Conservation (phyloP, 805 yeast genomes). For the Cyberlindnera japonica region DNA sequence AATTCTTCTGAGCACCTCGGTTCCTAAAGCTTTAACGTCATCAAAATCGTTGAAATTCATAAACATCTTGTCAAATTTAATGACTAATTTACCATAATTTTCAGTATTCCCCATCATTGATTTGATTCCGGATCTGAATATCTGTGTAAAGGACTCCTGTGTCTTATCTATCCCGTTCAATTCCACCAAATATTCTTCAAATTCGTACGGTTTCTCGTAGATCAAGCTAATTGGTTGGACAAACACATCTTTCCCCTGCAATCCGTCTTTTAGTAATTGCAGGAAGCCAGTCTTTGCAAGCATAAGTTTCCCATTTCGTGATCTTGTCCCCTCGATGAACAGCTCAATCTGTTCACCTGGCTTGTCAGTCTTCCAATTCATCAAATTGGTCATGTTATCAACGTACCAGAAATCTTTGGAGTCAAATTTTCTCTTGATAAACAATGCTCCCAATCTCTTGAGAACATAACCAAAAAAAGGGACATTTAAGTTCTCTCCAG, state of each 20-base stretch:
- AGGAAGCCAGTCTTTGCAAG: slow-evolving; percentile 24
- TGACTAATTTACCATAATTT: slow-evolving; percentile 23
- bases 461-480: slow-evolving; percentile 22
- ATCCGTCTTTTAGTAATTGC: slow-evolving; percentile 16
- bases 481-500: slow-evolving; percentile 25
- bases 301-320: slow-evolving; percentile 26
- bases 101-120: slow-evolving; percentile 7
- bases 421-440: slow-evolving; percentile 21
- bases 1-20: slow-evolving; percentile 14
- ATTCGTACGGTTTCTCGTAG: slow-evolving; percentile 26
- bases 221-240: slow-evolving; percentile 21
- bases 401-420: slow-evolving; percentile 20
- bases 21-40: slow-evolving; percentile 8
- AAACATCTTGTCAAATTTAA: slow-evolving; percentile 18
- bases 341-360: slow-evolving; percentile 16
- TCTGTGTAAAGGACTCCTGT: slow-evolving; percentile 21
- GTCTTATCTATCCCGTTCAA: slow-evolving; percentile 24
- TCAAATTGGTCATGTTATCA: slow-evolving; percentile 11
- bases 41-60: slow-evolving; percentile 7
- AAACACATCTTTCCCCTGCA: slow-evolving; percentile 6
- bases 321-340: slow-evolving; percentile 25
- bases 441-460: slow-evolving; percentile 21
- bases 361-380: slow-evolving; percentile 9
- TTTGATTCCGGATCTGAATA: slow-evolving; percentile 14
- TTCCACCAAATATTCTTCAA: slow-evolving; percentile 22